A percentile compares a stretch with the other conserved stretches of the same genome.
Conservation (phyloP, 495 filamentous ascomycete species). For the Tetracladium marchalianum region DNA sequence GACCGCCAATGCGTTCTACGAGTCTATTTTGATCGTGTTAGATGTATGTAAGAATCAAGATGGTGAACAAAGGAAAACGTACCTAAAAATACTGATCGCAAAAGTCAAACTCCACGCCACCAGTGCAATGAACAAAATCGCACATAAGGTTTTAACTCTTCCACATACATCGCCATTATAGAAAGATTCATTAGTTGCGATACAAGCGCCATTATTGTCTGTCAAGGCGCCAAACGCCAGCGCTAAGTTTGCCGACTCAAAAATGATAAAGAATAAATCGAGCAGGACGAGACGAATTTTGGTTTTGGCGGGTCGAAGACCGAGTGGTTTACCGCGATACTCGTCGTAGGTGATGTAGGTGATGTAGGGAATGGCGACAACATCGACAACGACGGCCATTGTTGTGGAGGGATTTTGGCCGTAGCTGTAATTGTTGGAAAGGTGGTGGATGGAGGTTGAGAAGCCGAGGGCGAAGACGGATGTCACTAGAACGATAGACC, state of each 20-base stretch:
- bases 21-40: slow-evolving; percentile 31
- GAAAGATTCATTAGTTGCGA: slow-evolving; percentile 28
- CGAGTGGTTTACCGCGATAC: slow-evolving; percentile 87
- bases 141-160: slow-evolving; percentile 68
- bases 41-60: not conserved
- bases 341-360: slow-evolving; percentile 94
- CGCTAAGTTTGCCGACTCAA: slow-evolving; percentile 84
- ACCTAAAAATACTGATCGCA: slow-evolving; percentile 78
- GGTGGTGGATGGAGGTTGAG: slow-evolving; percentile 61
- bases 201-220: slow-evolving; percentile 58
- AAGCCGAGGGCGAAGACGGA: slow-evolving; percentile 75
- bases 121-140: slow-evolving; percentile 72
- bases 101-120: slow-evolving; percentile 88
- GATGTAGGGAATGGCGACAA: slow-evolving; percentile 79
- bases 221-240: slow-evolving; percentile 78
- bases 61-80: slow-evolving; percentile 15
- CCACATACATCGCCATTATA: slow-evolving; percentile 42
- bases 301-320: slow-evolving; percentile 67
- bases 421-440: slow-evolving; percentile 32
- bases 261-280: slow-evolving; percentile 92
- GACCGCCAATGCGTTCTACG: slow-evolving; percentile 58
- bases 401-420: slow-evolving; percentile 54
- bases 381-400: slow-evolving; percentile 87
- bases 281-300: slow-evolving; percentile 84
- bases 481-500: slow-evolving; percentile 72